A percentile compares a stretch with the other conserved stretches of the same genome.
phyloP scores from a whole-genome alignment of 345 rosid genomes.

The Pistacia integerrima region DNA sequence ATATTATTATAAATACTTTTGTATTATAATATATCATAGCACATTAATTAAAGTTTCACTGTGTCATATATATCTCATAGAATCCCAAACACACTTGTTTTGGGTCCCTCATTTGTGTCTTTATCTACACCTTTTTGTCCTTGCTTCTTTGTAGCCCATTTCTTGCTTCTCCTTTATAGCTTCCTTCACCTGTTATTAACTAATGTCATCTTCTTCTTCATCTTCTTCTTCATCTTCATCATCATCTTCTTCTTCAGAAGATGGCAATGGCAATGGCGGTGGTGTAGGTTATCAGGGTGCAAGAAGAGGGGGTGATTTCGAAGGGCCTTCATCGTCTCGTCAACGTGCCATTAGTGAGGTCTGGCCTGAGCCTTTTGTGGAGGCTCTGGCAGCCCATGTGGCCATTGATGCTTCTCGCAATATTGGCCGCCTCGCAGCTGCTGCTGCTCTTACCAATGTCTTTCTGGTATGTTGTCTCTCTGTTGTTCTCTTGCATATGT shows the following conservation, averaged over 20 bases:
- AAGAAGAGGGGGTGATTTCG: conserved; percentile 43
- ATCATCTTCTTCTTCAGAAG: conserved; percentile 31
- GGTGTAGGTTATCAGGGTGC: conserved; percentile 19
- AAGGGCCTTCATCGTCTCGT: conserved; percentile 62
- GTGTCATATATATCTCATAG: conserved; percentile 18
- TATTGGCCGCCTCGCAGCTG: conserved; percentile 68
- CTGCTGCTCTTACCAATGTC: conserved; percentile 68
- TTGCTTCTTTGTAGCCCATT: conserved; percentile 42
- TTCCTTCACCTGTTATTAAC: conserved; percentile 2
- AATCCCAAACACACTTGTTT: conserved; percentile 26
- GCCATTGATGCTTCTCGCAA: conserved; percentile 63
- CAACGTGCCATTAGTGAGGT: conserved; percentile 58
- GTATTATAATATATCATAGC: neutral
- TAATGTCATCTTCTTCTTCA: conserved; percentile 41
- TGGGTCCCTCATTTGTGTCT: conserved; percentile 79
- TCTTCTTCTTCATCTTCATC: conserved; percentile 25
- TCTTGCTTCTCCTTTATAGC: conserved; percentile 23
- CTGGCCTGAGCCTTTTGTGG: conserved; percentile 94
- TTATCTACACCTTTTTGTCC: conserved; percentile 70
- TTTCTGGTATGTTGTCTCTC: conserved; percentile 54
- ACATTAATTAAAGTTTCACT: neutral
- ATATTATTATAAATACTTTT: neutral
- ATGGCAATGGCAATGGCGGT: conserved; percentile 33
- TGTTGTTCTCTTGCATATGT: no score
- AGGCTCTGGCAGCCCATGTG: conserved; percentile 76